Percentiles rank a stretch among this genome's conserved stretches.
These are phyloP conservation scores for Musa beccarii DNA, from an alignment of 176 grass and related monocot genomes.

Conservation along the genomic window DNA sequence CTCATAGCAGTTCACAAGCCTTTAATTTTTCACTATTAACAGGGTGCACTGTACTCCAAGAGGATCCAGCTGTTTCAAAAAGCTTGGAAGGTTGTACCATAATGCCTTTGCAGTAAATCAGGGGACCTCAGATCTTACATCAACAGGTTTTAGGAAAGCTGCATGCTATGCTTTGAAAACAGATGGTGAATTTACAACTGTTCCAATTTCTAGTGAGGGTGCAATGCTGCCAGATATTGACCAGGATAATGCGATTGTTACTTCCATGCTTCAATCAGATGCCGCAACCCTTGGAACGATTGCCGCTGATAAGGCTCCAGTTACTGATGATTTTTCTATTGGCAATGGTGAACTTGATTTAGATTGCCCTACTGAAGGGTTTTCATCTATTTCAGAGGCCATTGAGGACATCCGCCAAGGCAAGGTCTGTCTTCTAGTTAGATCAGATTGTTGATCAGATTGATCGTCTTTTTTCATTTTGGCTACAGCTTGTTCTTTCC, in stretches of 20 bases:
- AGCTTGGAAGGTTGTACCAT: background rate
- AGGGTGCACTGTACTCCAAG: background rate
- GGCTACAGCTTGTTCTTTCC: background rate
- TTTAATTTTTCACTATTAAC: background rate
- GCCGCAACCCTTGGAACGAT: constrained; percentile 31
- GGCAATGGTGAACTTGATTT: constrained; percentile 51
- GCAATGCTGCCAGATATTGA: constrained; percentile 14
- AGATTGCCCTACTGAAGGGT: constrained; percentile 67
- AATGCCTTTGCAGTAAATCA: background rate
- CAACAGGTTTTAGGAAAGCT: background rate
- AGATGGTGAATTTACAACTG: constrained; percentile 6
- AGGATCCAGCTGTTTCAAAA: background rate
- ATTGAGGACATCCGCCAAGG: constrained; percentile 76
- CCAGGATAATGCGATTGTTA: constrained; percentile 45
- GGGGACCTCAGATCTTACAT: background rate
- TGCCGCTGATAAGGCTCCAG: constrained; percentile 23
- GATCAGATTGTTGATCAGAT: constrained; percentile 16
- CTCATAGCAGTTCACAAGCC: background rate
- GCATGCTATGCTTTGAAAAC: constrained; percentile 4
- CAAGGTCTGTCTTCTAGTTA: constrained; percentile 31
- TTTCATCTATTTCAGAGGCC: constrained; percentile 61
- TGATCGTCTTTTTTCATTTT: background rate
- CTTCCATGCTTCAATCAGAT: constrained; percentile 22
- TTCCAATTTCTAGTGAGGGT: constrained; percentile 11
- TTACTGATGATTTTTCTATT: constrained; percentile 23